Evolutionary conservation across 345 rosid genomes (phyloP), one percentile per base, ranked within the genome.

Genomic region (Citrus reticulata): DNA sequence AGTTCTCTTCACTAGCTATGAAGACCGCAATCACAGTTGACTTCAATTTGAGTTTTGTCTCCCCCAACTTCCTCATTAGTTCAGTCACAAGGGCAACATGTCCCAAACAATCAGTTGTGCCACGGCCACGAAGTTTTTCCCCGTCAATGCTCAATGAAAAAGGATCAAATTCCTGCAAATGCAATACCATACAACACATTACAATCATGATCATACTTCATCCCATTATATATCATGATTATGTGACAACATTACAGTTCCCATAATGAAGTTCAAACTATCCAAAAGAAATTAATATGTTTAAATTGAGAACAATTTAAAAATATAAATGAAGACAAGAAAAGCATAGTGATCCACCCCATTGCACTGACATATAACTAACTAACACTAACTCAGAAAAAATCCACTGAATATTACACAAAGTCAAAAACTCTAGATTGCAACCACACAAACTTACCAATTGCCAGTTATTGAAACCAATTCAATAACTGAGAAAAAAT

Each of bases 71-170:
- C 87, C 75, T 94, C 99, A 97, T 94, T 10, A 97, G 91, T 78
- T 94, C 93, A 17, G 98, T 81, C 70, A 93, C 95, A 64, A 97
- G 92, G 51, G 93, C 95, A 83, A 97, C 99, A 42, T 97, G 98
- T 68, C 98, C 99, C 90, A 94, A 85, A 85, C 99, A 97, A 85
- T 97, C 99, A 9, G 98, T 97, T 14, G 99, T 97, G 78, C 98
- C 98, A 73, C 99, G 95, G 29, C 97, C 98, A 63, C 91, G 78
- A 68, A 97, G 98, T 80, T 92, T 91, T 79, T 97, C 99, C 16
- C 98, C 98, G 25, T 94, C 94, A 22, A 93, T 89, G 85, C 93
- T 89, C 85, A 97, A 39, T 9, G 95, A 82, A 78, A 94, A 94
- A 60, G 99, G 98, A 92, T 97, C 95, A 87, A 97, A 97, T 19